phyloP scores from a whole-genome alignment of 2,329 filamentous ascomycete species.

The Sphaerostilbella broomeana region DNA sequence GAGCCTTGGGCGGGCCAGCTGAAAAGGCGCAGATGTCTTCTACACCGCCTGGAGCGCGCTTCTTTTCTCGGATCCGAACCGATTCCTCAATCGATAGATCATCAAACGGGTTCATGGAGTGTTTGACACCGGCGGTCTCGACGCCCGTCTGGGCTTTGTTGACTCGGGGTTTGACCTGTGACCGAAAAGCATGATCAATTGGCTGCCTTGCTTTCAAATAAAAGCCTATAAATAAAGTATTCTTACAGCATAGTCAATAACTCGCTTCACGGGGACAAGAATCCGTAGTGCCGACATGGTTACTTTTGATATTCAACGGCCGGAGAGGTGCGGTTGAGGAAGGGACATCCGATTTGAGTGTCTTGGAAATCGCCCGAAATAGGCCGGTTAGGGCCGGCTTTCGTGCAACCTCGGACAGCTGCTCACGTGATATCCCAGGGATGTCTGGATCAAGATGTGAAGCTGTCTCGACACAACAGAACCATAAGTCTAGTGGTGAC shows the following conservation, averaged over 20 bases:
- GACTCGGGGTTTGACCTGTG: conserved; percentile 60
- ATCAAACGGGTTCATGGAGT: conserved; percentile 99
- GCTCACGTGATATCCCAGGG: conserved; percentile 33
- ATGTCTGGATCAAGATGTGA: too few species aligned
- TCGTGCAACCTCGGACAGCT: conserved; percentile 32
- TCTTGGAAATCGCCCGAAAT: conserved; percentile 9
- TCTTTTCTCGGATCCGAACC: conserved; percentile 86
- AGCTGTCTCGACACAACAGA: too few species aligned
- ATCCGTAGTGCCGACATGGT: conserved; percentile 62
- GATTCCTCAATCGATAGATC: conserved; percentile 97
- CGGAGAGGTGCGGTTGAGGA: conserved; percentile 16
- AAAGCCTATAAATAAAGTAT: neutral
- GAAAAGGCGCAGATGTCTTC: conserved; percentile 88
- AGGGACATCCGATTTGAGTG: conserved; percentile 11
- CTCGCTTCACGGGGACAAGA: conserved; percentile 74
- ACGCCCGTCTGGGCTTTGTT: conserved; percentile 75
- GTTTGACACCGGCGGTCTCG: conserved; percentile 88
- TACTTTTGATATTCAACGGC: conserved; percentile 22
- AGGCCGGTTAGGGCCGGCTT: conserved; percentile 39
- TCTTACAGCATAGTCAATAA: conserved; percentile 78
- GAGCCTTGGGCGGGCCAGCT: conserved; percentile 79
- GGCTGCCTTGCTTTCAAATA: conserved; percentile 5
- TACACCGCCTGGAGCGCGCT: conserved; percentile 63
- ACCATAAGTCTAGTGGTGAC: too few species aligned
- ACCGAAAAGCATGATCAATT: conserved; percentile 9